Evolutionary conservation across 2,329 filamentous ascomycete species (phyloP), one percentile per base, ranked within the genome.

Genomic region (Stagonosporopsis rhizophila): DNA sequence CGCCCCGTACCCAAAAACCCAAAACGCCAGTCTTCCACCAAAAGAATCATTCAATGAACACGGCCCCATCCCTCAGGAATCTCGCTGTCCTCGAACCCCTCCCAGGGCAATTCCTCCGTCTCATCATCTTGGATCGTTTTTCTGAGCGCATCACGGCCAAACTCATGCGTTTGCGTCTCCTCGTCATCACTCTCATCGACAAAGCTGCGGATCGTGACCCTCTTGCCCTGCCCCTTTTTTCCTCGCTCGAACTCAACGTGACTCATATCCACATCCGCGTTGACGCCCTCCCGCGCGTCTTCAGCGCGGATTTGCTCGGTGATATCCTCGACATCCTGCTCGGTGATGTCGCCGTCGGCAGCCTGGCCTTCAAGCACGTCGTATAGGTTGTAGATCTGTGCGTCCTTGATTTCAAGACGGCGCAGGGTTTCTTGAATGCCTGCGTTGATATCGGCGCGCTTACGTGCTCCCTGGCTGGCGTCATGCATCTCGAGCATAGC

Each of bases 301-400:
- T 79, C 76, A 8, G 76, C 66, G 7, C 76, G 75, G 30, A 80
- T 69, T 53, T 76, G 77, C 59, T 74, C 68, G 14, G 79, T 72
- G 7, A 79, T 74, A 20, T 80, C 76, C 46, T 80, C 79, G 15
- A 79, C 67, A 40, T 77, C 72, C 25, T 76, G 65, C 50, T 77
- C 76, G 0, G 65, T 74, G 44, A 76, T 63, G 1, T 86, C 86
- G 2, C 82, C 30, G 81, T 81, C 77, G 89, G 91, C 45, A 6
- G 49, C 49, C 72, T 93, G 90, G 6, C 89, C 90, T 75, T 94
- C 91, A 0, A 95, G 81, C 1, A 95, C 91, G 72, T 96, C 92
- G 66, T 93, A 91, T 14, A 96, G 80, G 38, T 86, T 84, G 76
- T 96, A 96, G 38, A 96, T 87, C 74, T 93, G 89, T 59, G 90